phyloP scores from a whole-genome alignment of 352 stramenopile species.

The Thalassiosira gravida region DNA sequence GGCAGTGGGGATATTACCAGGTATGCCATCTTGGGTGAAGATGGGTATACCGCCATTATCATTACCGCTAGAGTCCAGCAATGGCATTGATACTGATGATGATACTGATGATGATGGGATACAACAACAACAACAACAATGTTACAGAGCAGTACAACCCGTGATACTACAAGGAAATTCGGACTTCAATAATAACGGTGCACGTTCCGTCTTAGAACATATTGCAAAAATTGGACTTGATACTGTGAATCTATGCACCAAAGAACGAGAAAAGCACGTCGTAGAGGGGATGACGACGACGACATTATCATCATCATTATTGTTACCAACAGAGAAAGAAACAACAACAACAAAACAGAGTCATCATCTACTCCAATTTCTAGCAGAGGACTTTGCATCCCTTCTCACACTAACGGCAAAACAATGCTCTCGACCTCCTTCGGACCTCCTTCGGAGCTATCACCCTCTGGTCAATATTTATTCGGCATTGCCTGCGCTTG shows the following conservation, averaged over 20 bases:
- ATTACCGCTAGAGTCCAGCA: background rate
- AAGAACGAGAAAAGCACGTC: slow-evolving; percentile 13
- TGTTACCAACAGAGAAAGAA: slow-evolving; percentile 7
- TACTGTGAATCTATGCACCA: slow-evolving; percentile 4
- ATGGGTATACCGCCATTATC: slow-evolving; percentile 17
- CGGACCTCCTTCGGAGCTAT: too few relatives aligned
- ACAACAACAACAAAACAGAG: slow-evolving; percentile 1
- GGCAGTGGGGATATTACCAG: slow-evolving; percentile 1
- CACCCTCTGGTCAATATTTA: slow-evolving; percentile 50
- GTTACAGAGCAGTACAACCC: slow-evolving; percentile 18
- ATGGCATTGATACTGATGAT: too few relatives aligned
- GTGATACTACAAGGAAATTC: slow-evolving; percentile 58
- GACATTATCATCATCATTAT: too few relatives aligned
- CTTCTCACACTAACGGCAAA: too few relatives aligned
- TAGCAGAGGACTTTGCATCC: too few relatives aligned
- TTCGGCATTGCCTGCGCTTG: slow-evolving; percentile 58
- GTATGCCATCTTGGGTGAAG: slow-evolving; percentile 35
- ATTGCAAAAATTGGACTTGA: slow-evolving; percentile 39
- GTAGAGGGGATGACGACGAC: too few relatives aligned
- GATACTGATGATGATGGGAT: too few relatives aligned
- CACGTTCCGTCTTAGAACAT: slow-evolving; percentile 36
- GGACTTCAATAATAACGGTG: slow-evolving; percentile 52
- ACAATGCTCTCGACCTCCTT: too few relatives aligned
- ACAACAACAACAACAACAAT: too few relatives aligned
- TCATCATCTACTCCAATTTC: too few relatives aligned